These are phyloP conservation scores for Gossypium arboreum DNA, from an alignment of 345 rosid genomes.

Conservation along the genomic window DNA sequence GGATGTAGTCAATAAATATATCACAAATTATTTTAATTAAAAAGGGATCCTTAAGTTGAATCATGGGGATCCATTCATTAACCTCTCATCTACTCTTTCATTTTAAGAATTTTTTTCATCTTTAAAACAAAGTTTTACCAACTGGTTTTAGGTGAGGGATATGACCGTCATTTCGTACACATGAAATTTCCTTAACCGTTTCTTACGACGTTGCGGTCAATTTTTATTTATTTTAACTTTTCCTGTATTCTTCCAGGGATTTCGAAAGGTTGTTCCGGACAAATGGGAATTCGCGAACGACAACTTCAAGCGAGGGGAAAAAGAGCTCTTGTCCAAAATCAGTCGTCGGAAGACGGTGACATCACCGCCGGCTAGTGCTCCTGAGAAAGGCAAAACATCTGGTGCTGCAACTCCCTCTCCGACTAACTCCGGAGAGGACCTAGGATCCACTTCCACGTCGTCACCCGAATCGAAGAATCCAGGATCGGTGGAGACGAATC, in stretches of 20 bases:
- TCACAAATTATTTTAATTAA: too few relatives aligned
- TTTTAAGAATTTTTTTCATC: neutral
- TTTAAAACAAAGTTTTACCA: neutral
- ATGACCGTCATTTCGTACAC: neutral
- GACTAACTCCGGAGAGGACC: slow-evolving; percentile 69
- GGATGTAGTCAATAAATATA: neutral
- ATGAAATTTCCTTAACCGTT: too few relatives aligned
- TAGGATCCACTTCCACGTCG: slow-evolving; percentile 68
- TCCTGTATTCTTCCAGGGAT: slow-evolving; percentile 41
- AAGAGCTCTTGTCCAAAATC: slow-evolving; percentile 49
- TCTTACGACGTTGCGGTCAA: too few relatives aligned
- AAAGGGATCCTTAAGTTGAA: neutral
- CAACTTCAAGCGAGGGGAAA: slow-evolving; percentile 50
- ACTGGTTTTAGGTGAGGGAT: slow-evolving; percentile 23
- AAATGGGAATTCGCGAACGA: slow-evolving; percentile 89
- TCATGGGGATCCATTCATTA: neutral
- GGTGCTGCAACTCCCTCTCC: slow-evolving; percentile 30
- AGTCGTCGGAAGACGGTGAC: slow-evolving; percentile 52
- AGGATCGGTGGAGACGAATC: slow-evolving; percentile 52
- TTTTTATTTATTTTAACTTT: too few relatives aligned
- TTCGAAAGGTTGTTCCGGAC: slow-evolving; percentile 73
- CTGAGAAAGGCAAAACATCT: slow-evolving; percentile 28
- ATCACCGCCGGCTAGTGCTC: slow-evolving; percentile 13
- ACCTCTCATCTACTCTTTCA: neutral
- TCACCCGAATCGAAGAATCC: slow-evolving; percentile 75